phyloP scores from a whole-genome alignment of 2,329 filamentous ascomycete species.

The Gremmenia infestans region DNA sequence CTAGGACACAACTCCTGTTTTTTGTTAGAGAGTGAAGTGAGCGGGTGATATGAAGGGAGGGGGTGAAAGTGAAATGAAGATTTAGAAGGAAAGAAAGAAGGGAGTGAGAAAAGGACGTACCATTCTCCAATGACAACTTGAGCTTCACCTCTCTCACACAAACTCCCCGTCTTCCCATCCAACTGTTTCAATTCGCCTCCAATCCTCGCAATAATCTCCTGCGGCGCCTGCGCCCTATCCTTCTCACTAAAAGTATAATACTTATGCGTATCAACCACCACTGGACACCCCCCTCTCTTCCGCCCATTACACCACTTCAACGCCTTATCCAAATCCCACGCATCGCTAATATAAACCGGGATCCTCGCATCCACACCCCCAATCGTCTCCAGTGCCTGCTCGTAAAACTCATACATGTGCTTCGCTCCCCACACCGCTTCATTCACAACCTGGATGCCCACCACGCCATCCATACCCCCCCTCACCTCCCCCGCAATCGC shows the following conservation, averaged over 20 bases:
- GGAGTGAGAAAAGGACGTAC: neutral
- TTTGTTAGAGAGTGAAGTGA: neutral
- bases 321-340: conserved; percentile 45
- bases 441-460: conserved; percentile 54
- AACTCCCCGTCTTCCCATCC: conserved; percentile 41
- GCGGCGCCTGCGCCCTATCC: conserved; percentile 46
- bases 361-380: conserved; percentile 43
- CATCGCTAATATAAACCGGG: conserved; percentile 54
- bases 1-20: conserved; percentile 44
- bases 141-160: conserved; percentile 44
- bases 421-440: conserved; percentile 47
- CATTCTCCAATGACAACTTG: conserved; percentile 54
- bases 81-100: neutral
- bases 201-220: conserved; percentile 45
- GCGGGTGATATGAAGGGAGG: too few relatives aligned
- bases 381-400: conserved; percentile 42
- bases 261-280: conserved; percentile 54
- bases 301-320: conserved; percentile 41
- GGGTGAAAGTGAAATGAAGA: neutral
- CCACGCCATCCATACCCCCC: conserved; percentile 35
- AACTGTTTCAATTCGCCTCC: conserved; percentile 40
- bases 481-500: conserved; percentile 47
- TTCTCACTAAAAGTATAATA: conserved; percentile 54
- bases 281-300: conserved; percentile 37
- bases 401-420: conserved; percentile 54